phyloP scores from a whole-genome alignment of 2,329 filamentous ascomycete species.

The Helminthosporium solani region DNA sequence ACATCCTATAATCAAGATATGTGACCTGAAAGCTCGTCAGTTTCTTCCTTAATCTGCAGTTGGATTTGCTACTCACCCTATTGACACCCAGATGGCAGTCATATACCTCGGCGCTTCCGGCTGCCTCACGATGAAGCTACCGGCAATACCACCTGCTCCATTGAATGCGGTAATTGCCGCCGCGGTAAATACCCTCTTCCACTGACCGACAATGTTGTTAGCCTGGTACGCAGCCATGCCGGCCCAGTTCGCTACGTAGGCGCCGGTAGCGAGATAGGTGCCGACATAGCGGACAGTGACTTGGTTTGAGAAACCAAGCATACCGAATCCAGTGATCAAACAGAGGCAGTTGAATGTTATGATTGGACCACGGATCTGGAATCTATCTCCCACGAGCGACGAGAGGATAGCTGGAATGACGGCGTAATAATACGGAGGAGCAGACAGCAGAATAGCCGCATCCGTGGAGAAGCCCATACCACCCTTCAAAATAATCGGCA shows the following conservation, averaged over 20 bases:
- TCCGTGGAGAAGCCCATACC: constrained; percentile 49
- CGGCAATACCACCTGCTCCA: constrained; percentile 64
- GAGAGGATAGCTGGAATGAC: constrained; percentile 64
- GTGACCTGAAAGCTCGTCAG: constrained; percentile 39
- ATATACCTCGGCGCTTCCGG: constrained; percentile 62
- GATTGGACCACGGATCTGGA: constrained; percentile 60
- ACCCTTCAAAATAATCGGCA: constrained; percentile 59
- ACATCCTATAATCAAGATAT: constrained; percentile 59
- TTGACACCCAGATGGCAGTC: constrained; percentile 68
- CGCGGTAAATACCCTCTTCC: constrained; percentile 64
- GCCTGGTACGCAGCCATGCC: constrained; percentile 59
- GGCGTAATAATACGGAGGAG: constrained; percentile 68
- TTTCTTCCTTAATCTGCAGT: not conserved
- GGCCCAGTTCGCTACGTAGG: constrained; percentile 70
- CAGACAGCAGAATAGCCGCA: constrained; percentile 59
- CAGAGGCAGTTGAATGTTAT: constrained; percentile 65
- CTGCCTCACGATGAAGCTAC: constrained; percentile 64
- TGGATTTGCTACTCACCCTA: constrained; percentile 45
- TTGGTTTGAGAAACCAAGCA: constrained; percentile 63
- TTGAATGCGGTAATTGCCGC: constrained; percentile 62
- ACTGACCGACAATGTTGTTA: constrained; percentile 56
- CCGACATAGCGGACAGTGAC: constrained; percentile 65
- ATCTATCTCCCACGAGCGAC: constrained; percentile 62
- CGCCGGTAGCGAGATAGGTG: constrained; percentile 65
- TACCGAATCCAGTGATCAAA: constrained; percentile 63